Percentiles rank a stretch among this genome's conserved stretches.
Evolutionary conservation across 345 rosid genomes (phyloP).

Genomic region (Odontarrhena argentea): DNA sequence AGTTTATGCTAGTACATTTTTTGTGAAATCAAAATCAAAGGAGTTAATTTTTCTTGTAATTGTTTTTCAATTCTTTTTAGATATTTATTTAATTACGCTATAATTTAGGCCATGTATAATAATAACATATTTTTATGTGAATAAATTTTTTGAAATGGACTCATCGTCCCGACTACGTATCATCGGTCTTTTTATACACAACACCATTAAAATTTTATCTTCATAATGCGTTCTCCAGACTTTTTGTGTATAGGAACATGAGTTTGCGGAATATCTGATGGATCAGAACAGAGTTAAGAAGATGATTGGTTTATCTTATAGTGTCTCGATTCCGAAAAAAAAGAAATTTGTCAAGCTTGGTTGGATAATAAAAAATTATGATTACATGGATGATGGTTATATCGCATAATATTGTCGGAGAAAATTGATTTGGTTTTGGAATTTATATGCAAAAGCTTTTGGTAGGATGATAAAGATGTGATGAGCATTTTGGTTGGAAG

Average conservation of each 20-base stretch:
- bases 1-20: too few relatives aligned
- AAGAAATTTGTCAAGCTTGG: conserved; percentile 9
- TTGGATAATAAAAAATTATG: conserved; percentile 9
- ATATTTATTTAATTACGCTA: too few relatives aligned
- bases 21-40: too few relatives aligned
- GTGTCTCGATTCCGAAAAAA: neutral
- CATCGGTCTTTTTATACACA: too few relatives aligned
- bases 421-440: conserved; percentile 21
- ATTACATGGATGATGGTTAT: conserved; percentile 19
- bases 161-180: too few relatives aligned
- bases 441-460: conserved; percentile 25
- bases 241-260: conserved; percentile 26
- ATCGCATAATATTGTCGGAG: neutral
- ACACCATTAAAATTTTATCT: conserved; percentile 6
- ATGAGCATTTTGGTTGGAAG: neutral
- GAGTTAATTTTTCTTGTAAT: too few relatives aligned
- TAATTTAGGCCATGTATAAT: too few relatives aligned
- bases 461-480: neutral
- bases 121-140: too few relatives aligned
- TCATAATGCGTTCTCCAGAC: conserved; percentile 21
- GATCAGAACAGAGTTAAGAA: neutral
- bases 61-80: too few relatives aligned
- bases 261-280: neutral
- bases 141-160: too few relatives aligned
- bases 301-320: neutral